A percentile compares a stretch with the other conserved stretches of the same genome.
These are phyloP conservation scores for Suillus paluster DNA, from an alignment of 768 basidiomycete genomes.

Conservation along the genomic window DNA sequence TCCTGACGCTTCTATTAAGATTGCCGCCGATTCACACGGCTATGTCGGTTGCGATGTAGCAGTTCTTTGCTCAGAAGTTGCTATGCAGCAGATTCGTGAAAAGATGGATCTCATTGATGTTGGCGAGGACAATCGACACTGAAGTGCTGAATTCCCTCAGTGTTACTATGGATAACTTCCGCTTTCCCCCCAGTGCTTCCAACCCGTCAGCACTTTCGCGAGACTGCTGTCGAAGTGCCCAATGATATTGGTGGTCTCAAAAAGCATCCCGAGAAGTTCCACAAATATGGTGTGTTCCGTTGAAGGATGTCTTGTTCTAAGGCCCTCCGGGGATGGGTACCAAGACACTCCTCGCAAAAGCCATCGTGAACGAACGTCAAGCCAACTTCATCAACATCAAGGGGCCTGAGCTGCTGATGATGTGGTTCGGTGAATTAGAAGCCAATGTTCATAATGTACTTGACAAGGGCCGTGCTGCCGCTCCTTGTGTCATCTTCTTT, in stretches of 20 bases:
- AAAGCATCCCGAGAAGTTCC: slow-evolving; percentile 99
- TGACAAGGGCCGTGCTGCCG: slow-evolving; percentile 99
- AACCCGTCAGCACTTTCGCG: slow-evolving; percentile 98
- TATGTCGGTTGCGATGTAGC: slow-evolving; percentile 99
- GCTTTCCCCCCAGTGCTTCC: slow-evolving; percentile 95
- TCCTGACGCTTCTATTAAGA: slow-evolving; percentile 47
- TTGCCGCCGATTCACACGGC: slow-evolving; percentile 98
- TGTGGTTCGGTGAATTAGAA: slow-evolving; percentile 99
- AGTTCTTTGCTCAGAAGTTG: slow-evolving; percentile 97
- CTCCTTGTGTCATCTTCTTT: slow-evolving; percentile 99
- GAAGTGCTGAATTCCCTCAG: slow-evolving; percentile 99
- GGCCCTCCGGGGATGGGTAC: slow-evolving; percentile 99
- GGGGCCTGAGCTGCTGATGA: slow-evolving; percentile 97
- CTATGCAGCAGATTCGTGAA: slow-evolving; percentile 99
- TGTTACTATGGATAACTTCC: slow-evolving; percentile 99
- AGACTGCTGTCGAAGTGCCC: slow-evolving; percentile 99
- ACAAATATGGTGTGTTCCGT: slow-evolving; percentile 99
- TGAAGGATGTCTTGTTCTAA: slow-evolving; percentile 99
- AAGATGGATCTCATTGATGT: slow-evolving; percentile 99
- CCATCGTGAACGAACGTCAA: slow-evolving; percentile 99
- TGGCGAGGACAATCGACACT: slow-evolving; percentile 96
- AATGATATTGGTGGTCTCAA: slow-evolving; percentile 99
- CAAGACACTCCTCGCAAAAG: slow-evolving; percentile 98
- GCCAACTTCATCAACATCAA: slow-evolving; percentile 99
- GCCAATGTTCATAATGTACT: slow-evolving; percentile 99